Percentiles rank a stretch among this genome's conserved stretches.
Conservation (phyloP, 768 basidiomycete species). For the Boletus rubescentipes region DNA sequence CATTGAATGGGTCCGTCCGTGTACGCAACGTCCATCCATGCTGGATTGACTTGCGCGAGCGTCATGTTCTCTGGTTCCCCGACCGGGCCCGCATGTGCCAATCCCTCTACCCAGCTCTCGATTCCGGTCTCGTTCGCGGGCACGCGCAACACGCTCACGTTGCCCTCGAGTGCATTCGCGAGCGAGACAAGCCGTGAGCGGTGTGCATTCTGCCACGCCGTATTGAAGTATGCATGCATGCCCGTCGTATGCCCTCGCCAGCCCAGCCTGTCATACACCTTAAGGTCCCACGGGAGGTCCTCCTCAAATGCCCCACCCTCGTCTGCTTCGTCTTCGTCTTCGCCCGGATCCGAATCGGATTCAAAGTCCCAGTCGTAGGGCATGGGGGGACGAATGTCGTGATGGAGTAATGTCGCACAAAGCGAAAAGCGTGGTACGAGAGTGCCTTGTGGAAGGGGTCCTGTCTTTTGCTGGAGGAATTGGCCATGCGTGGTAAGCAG, state of each 20-base stretch:
- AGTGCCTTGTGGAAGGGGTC: constrained; percentile 42
- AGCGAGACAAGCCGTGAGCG: constrained; percentile 46
- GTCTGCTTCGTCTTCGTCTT: neutral
- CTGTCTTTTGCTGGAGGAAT: constrained; percentile 47
- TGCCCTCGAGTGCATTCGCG: constrained; percentile 42
- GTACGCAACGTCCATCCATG: constrained; percentile 62
- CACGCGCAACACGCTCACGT: constrained; percentile 38
- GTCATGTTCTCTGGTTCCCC: constrained; percentile 35
- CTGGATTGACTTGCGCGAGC: constrained; percentile 47
- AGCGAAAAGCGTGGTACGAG: constrained; percentile 55
- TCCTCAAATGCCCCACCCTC: constrained; percentile 33
- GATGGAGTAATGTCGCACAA: constrained; percentile 50
- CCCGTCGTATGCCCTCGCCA: constrained; percentile 82
- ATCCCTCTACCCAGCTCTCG: constrained; percentile 17
- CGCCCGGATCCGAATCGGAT: constrained; percentile 14
- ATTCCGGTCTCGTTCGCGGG: neutral
- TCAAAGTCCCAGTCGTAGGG: constrained; percentile 50
- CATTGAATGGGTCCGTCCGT: constrained; percentile 46
- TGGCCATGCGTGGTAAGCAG: constrained; percentile 46
- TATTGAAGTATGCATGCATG: constrained; percentile 37
- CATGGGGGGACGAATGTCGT: constrained; percentile 52
- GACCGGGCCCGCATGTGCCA: constrained; percentile 25
- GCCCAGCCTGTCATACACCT: constrained; percentile 56
- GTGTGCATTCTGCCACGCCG: constrained; percentile 52
- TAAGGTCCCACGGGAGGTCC: constrained; percentile 65